Evolutionary conservation across 2,329 filamentous ascomycete species (phyloP), one percentile per base, ranked within the genome.

Genomic region (Onygenales sp.): DNA sequence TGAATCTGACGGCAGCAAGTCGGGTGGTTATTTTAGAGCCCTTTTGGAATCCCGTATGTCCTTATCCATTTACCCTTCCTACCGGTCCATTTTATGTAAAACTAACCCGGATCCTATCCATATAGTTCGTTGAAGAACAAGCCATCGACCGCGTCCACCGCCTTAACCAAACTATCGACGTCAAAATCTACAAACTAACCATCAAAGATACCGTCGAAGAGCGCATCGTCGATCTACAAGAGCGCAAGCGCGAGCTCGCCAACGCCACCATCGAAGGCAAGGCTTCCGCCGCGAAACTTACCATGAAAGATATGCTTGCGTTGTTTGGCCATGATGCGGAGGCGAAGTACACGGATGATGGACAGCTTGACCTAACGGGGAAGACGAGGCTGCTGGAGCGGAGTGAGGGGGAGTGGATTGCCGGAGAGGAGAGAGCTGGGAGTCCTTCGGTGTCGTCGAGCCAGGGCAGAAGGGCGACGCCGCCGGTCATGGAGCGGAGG

Each of bases 91-190:
- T 51, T 57, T 43, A 52, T 32, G 61, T 39, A 10, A 31, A 11
- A 57, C 39, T 52, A 14, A 54, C 47, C 59, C 65, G 51, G 59
- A 39, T 31, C 10, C 11, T 45, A 46, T 21, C 14, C 53, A n/a
- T 61, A n/a, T 61, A 88, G 81, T 98, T 98, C 65, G 89, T 98
- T 36, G 93, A 98, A 75, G 93, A 98, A 69, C 93, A 98, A 76
- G 93, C 93, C 48, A 98, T 98, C 61, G 93, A 98, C 70, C 89
- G 93, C 52, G 93, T 98, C 31, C 93, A 98, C 67, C 89, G 93
- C n/a, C 85, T 98, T 51, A 97, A 95, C 42, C 93, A 98, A 71
- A 96, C 89, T 1, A 80, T 92, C 42, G 91, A 97, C 65, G 93
- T 98, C 36, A 83, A 92, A 53, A 89, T 98, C 58, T 98, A 95